Evolutionary conservation across 2,329 filamentous ascomycete genomes (phyloP).

Genomic region (Incumbomyces delicatus): DNA sequence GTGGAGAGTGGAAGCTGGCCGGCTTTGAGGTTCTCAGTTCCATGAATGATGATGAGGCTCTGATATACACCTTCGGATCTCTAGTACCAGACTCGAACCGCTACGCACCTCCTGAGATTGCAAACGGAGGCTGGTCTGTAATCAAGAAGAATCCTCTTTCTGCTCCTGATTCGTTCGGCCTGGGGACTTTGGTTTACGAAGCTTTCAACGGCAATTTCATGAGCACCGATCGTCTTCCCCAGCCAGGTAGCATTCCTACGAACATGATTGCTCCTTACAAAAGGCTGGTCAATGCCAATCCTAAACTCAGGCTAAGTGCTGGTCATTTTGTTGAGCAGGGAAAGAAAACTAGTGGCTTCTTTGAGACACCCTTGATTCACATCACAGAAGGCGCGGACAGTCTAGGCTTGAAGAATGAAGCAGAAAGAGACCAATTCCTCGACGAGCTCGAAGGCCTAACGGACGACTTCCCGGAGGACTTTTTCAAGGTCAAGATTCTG

Average conservation of each 20-base stretch:
- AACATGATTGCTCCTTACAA: slow-evolving; percentile 89
- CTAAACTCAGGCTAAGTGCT: slow-evolving; percentile 76
- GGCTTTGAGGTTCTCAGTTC: slow-evolving; percentile 91
- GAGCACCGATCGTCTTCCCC: slow-evolving; percentile 68
- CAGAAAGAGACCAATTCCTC: slow-evolving; percentile 76
- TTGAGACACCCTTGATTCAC: slow-evolving; percentile 85
- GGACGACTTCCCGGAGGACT: slow-evolving; percentile 94
- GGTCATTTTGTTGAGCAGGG: slow-evolving; percentile 86
- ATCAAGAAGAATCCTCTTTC: slow-evolving; percentile 74
- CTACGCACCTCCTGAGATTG: slow-evolving; percentile 80
- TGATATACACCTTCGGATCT: slow-evolving; percentile 86
- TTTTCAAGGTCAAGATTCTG: slow-evolving; percentile 93
- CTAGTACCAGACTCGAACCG: slow-evolving; percentile 73
- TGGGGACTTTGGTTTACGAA: slow-evolving; percentile 76
- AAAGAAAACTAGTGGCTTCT: slow-evolving; percentile 70
- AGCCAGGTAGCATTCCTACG: slow-evolving; percentile 76
- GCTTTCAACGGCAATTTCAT: slow-evolving; percentile 80
- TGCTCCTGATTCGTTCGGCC: slow-evolving; percentile 79
- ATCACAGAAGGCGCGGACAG: slow-evolving; percentile 89
- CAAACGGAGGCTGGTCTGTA: slow-evolving; percentile 78
- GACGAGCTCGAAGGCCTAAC: slow-evolving; percentile 73
- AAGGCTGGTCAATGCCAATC: slow-evolving; percentile 75
- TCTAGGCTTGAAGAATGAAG: slow-evolving; percentile 74
- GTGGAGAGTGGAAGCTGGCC: slow-evolving; percentile 93
- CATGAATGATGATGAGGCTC: slow-evolving; percentile 87